Evolutionary conservation across 306 rosid species (phyloP).

Genomic region (Lathyrus oleraceus): DNA sequence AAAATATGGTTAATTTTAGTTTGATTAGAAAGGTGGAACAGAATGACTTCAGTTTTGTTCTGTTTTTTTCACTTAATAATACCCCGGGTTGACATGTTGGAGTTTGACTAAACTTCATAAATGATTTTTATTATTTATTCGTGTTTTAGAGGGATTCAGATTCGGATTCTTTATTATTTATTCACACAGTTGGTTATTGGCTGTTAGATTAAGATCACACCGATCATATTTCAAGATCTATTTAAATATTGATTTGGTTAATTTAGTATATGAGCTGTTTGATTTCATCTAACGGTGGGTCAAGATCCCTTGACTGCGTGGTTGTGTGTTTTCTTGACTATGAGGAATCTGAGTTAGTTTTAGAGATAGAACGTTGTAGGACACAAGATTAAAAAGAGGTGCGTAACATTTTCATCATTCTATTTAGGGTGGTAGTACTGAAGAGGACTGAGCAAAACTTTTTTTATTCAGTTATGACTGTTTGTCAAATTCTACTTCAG

Average conservation of each 20-base stretch:
- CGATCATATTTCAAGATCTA: not conserved
- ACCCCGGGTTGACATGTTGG: not conserved
- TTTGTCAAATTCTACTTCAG: not conserved
- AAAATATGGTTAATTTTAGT: not conserved
- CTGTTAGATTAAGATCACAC: not conserved
- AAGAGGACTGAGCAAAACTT: not conserved
- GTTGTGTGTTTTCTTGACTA: not conserved
- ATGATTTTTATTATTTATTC: not conserved
- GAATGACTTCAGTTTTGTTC: not conserved
- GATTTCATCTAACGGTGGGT: not conserved
- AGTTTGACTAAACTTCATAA: not conserved
- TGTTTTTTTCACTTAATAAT: not conserved
- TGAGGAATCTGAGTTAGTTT: not conserved
- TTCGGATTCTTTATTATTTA: not conserved
- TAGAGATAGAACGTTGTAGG: not conserved
- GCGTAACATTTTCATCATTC: not conserved
- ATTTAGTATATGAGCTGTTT: not conserved
- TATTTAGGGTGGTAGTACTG: not conserved
- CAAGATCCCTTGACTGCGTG: not conserved
- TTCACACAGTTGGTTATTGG: not conserved
- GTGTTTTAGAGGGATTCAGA: not conserved
- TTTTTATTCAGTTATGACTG: constrained; percentile 2
- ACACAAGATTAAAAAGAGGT: not conserved
- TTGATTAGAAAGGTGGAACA: not conserved
- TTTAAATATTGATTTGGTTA: not conserved